Evolutionary conservation across 2,329 filamentous ascomycete species (phyloP).

Genomic region (Diaporthe capsici): DNA sequence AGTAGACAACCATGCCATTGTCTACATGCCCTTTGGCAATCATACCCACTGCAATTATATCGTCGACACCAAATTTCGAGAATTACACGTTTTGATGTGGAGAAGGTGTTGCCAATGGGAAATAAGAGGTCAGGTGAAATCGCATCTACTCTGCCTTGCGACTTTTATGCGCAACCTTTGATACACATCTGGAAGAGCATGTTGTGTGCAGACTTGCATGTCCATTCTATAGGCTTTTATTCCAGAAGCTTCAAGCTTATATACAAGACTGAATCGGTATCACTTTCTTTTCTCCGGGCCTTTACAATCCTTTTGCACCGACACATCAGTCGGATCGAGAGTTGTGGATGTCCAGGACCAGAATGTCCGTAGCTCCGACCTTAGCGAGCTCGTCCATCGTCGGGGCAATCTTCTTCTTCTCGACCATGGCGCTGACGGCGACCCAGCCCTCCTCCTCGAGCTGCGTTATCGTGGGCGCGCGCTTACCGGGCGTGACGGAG

Average conservation of each 20-base stretch:
- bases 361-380: constrained; percentile 85
- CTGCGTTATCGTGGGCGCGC: constrained; percentile 91
- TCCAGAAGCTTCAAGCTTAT: constrained; percentile 22
- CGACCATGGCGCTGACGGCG: constrained; percentile 93
- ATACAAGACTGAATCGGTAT: not conserved
- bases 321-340: constrained; percentile 42
- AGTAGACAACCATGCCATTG: constrained; percentile 21
- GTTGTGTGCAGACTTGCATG: not conserved
- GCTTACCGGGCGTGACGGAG: constrained; percentile 91
- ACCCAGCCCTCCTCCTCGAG: constrained; percentile 94
- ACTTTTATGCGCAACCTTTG: too few relatives aligned
- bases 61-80: not conserved
- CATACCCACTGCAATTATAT: not conserved
- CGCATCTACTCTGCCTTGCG: not conserved
- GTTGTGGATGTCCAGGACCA: constrained; percentile 90
- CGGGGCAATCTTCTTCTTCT: constrained; percentile 85
- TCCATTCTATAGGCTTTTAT: constrained; percentile 1
- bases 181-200: not conserved
- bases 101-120: too few relatives aligned
- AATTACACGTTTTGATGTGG: not conserved
- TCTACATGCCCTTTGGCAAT: constrained; percentile 11
- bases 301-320: not conserved
- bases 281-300: not conserved
- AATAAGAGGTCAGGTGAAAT: too few relatives aligned
- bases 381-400: constrained; percentile 88